phyloP scores from a whole-genome alignment of 305 asterid genomes.

The Fraxinus greggii region DNA sequence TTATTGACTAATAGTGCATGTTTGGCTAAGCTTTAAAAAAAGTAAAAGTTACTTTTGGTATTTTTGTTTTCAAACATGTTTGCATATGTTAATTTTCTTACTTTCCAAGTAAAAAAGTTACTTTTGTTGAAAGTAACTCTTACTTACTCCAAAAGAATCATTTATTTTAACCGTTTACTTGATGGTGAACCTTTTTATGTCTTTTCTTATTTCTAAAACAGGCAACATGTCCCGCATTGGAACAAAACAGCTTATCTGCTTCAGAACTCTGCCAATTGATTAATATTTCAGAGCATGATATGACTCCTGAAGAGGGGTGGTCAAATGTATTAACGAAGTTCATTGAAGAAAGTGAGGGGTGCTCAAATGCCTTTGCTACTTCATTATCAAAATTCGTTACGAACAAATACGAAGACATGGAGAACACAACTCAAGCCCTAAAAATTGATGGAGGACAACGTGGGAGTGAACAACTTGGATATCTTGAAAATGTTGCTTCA shows the following conservation, averaged over 20 bases:
- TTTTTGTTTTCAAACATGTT: not conserved
- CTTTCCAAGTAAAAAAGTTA: not conserved
- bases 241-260: slow-evolving; percentile 47
- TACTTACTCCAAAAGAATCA: not conserved
- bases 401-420: slow-evolving; percentile 37
- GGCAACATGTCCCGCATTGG: slow-evolving; percentile 90
- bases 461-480: slow-evolving; percentile 39
- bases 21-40: not conserved
- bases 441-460: slow-evolving; percentile 35
- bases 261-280: slow-evolving; percentile 38
- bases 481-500: slow-evolving; percentile 48
- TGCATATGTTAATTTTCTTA: not conserved
- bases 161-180: not conserved
- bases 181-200: not conserved
- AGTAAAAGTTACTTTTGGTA: not conserved
- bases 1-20: not conserved
- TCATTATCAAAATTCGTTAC: slow-evolving; percentile 54
- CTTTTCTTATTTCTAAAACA: slow-evolving; percentile 32
- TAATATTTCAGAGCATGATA: slow-evolving; percentile 37
- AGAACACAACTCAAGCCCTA: slow-evolving; percentile 34
- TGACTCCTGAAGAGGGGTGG: slow-evolving; percentile 45
- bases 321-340: slow-evolving; percentile 49
- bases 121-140: not conserved
- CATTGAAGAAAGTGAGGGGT: slow-evolving; percentile 31
- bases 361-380: slow-evolving; percentile 58